These are phyloP conservation scores for Tolypocladium cylindrosporum DNA, from an alignment of 2,329 filamentous ascomycete genomes.

Conservation along the genomic window DNA sequence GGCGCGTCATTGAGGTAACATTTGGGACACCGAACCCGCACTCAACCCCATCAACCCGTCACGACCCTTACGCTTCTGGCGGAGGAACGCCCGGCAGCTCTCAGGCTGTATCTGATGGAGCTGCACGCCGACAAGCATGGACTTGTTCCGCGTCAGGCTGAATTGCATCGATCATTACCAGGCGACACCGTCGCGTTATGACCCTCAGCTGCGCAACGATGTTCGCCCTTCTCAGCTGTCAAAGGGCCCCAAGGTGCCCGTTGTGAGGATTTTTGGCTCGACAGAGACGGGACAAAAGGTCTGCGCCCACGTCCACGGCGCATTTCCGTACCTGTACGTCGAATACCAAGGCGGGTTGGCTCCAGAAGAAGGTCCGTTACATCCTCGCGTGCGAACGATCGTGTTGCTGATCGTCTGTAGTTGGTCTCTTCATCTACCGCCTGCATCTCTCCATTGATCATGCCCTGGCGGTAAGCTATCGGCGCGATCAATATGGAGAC, in stretches of 20 bases:
- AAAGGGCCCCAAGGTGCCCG: conserved; percentile 65
- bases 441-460: conserved; percentile 85
- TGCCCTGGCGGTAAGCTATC: conserved; percentile 77
- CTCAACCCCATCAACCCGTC: neutral
- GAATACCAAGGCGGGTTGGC: conserved; percentile 66
- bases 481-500: conserved; percentile 61
- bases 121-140: conserved; percentile 24
- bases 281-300: conserved; percentile 94
- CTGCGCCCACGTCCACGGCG: conserved; percentile 90
- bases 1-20: neutral
- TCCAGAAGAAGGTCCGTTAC: conserved; percentile 52
- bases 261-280: conserved; percentile 83
- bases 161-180: conserved; percentile 98
- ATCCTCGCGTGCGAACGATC: too few relatives aligned
- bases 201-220: conserved; percentile 65
- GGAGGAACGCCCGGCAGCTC: neutral
- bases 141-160: conserved; percentile 78
- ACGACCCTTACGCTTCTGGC: neutral
- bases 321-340: conserved; percentile 91
- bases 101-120: conserved; percentile 8
- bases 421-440: conserved; percentile 64
- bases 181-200: conserved; percentile 64
- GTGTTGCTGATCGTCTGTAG: conserved; percentile 30
- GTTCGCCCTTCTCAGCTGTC: conserved; percentile 46
- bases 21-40: neutral